phyloP scores from a whole-genome alignment of 192 early-diverging fungal genomes.

The Gonapodya prolifera region DNA sequence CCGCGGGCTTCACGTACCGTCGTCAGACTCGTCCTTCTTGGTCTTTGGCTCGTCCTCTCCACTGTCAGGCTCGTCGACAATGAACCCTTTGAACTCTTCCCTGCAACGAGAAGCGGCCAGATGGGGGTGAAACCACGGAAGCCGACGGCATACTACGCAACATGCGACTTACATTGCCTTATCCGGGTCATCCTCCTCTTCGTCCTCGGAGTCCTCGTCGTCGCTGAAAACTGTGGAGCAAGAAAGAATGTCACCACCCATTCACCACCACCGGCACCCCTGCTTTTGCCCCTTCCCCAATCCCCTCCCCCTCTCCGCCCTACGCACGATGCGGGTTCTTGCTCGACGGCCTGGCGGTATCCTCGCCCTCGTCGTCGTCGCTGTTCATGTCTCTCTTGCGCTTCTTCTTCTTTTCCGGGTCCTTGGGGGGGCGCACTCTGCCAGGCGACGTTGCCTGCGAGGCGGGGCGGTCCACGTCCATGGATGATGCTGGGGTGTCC shows the following conservation, averaged over 20 bases:
- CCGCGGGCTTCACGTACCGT: background rate
- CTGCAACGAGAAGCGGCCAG: too few relatives aligned
- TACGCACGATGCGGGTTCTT: constrained; percentile 10
- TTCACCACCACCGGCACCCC: background rate
- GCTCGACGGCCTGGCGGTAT: constrained; percentile 12
- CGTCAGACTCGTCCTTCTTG: background rate
- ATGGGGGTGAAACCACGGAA: too few relatives aligned
- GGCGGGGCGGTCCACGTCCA: too few relatives aligned
- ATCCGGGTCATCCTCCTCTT: constrained; percentile 50
- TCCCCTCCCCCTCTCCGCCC: too few relatives aligned
- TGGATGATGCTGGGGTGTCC: too few relatives aligned
- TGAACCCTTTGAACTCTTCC: background rate
- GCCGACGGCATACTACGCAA: too few relatives aligned
- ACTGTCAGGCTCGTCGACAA: background rate
- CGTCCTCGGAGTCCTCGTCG: constrained; percentile 14
- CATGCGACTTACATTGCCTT: too few relatives aligned
- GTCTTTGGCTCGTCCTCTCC: too few relatives aligned
- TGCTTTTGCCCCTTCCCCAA: constrained; percentile 10
- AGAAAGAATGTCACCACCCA: background rate
- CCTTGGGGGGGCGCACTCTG: too few relatives aligned
- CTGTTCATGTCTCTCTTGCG: background rate
- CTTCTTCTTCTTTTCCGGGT: too few relatives aligned
- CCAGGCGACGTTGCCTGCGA: too few relatives aligned
- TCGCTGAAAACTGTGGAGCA: constrained; percentile 10
- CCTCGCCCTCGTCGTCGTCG: constrained; percentile 14